Evolutionary conservation across 352 stramenopile species (phyloP).

Genomic region (Pythium brachiatum): DNA sequence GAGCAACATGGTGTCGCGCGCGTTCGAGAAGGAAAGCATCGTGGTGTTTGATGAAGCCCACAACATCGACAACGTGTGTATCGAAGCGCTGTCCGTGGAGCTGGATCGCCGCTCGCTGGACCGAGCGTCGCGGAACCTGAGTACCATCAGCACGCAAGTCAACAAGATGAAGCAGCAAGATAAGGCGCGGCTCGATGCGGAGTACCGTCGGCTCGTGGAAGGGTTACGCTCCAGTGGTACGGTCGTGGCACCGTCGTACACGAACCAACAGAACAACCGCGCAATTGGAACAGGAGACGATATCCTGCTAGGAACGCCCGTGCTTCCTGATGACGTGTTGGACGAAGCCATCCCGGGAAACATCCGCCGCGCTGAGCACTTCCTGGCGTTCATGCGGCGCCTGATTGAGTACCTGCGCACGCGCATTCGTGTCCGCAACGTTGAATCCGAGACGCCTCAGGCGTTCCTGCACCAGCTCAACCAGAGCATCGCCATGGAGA

Average conservation of each 20-base stretch:
- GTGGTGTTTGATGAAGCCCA: constrained; percentile 98
- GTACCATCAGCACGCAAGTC: constrained; percentile 71
- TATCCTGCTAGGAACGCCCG: constrained; percentile 73
- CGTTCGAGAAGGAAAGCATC: constrained; percentile 93
- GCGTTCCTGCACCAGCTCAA: constrained; percentile 95
- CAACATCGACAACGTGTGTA: constrained; percentile 99
- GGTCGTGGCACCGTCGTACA: constrained; percentile 54
- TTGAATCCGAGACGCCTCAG: constrained; percentile 96
- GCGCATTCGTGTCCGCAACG: constrained; percentile 81
- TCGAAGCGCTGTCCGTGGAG: constrained; percentile 97
- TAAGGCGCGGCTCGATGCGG: constrained; percentile 88
- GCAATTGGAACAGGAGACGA: constrained; percentile 55
- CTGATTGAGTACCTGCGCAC: constrained; percentile 94
- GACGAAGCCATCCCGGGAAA: constrained; percentile 97
- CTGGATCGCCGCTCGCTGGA: constrained; percentile 93
- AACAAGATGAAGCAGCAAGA: constrained; percentile 90
- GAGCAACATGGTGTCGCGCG: constrained; percentile 85
- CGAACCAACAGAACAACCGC: constrained; percentile 36
- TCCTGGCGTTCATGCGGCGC: constrained; percentile 97
- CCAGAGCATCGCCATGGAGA: constrained; percentile 93
- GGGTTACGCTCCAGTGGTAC: constrained; percentile 92
- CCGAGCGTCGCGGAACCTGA: constrained; percentile 90
- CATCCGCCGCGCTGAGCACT: constrained; percentile 97
- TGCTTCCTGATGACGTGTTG: constrained; percentile 92
- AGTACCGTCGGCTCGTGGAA: constrained; percentile 95